Percentiles rank a stretch among this genome's conserved stretches.
Evolutionary conservation across 139 green algal genomes (phyloP).

Genomic region (Haematococcus lacustris): DNA sequence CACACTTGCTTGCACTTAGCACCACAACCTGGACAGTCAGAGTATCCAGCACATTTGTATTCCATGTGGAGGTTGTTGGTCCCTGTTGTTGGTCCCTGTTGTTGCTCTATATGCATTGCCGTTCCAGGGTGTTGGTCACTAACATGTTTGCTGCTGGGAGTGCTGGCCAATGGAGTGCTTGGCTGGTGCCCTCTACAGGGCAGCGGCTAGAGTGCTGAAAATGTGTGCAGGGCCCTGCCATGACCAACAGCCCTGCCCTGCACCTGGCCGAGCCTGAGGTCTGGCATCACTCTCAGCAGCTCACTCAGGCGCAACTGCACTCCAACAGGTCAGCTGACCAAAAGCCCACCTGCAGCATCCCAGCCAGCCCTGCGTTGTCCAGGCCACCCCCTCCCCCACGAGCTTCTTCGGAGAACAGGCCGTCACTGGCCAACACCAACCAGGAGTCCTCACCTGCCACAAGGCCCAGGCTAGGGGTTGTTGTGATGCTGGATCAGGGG

Average conservation of each 20-base stretch:
- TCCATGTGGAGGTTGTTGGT: not conserved
- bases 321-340: not conserved
- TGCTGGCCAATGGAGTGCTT: too few species aligned
- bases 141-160: too few species aligned
- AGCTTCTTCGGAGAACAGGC: conserved; percentile 78
- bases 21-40: not conserved
- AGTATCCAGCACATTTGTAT: not conserved
- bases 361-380: conserved; percentile 56
- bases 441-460: conserved; percentile 57
- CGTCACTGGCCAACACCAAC: conserved; percentile 77
- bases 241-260: too few species aligned
- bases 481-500: not conserved
- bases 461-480: not conserved
- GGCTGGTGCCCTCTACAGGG: not conserved
- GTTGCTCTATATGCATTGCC: too few species aligned
- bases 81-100: not conserved
- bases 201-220: not conserved
- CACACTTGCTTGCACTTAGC: not conserved
- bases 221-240: too few species aligned
- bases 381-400: conserved; percentile 77
- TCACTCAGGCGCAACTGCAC: not conserved
- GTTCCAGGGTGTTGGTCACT: too few species aligned
- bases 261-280: too few species aligned
- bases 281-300: not conserved
- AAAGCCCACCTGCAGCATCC: conserved; percentile 24